Evolutionary conservation across 805 yeast genomes (phyloP).

Genomic region (Sungouiella blattae): DNA sequence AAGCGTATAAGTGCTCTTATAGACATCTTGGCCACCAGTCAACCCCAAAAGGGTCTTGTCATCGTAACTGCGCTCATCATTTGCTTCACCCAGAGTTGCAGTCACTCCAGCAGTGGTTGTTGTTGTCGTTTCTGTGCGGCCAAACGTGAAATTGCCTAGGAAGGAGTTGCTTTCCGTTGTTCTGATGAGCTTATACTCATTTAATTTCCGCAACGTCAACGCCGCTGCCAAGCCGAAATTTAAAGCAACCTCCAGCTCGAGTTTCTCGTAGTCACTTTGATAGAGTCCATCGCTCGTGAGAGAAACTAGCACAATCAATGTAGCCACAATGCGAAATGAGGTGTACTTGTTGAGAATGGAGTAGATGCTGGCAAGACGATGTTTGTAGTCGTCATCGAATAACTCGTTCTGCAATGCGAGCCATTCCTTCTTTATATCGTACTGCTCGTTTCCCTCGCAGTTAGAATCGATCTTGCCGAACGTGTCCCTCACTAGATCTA

Average conservation of each 20-base stretch:
- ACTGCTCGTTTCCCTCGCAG: slow-evolving; percentile 15
- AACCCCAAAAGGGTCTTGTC: slow-evolving; percentile 24
- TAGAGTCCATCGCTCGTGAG: slow-evolving; percentile 66
- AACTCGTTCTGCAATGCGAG: slow-evolving; percentile 70
- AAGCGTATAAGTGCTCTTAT: slow-evolving; percentile 33
- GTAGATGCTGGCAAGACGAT: slow-evolving; percentile 22
- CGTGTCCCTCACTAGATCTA: slow-evolving; percentile 66
- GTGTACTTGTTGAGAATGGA: slow-evolving; percentile 42
- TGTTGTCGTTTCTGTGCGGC: slow-evolving; percentile 10
- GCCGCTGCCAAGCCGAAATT: slow-evolving; percentile 61
- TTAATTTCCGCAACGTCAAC: slow-evolving; percentile 45
- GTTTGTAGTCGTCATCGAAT: slow-evolving; percentile 40
- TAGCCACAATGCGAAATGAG: slow-evolving; percentile 41
- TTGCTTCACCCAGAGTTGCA: slow-evolving; percentile 3
- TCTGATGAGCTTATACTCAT: slow-evolving; percentile 46
- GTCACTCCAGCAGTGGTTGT: slow-evolving; percentile 9
- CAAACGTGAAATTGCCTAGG: slow-evolving; percentile 19
- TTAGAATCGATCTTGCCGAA: slow-evolving; percentile 42
- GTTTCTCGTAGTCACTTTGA: slow-evolving; percentile 54
- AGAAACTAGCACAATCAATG: slow-evolving; percentile 56
- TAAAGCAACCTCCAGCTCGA: slow-evolving; percentile 56
- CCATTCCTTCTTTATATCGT: slow-evolving; percentile 39
- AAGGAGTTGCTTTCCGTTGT: slow-evolving; percentile 23
- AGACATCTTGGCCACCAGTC: slow-evolving; percentile 24
- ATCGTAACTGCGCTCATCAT: slow-evolving; percentile 15